Base-by-base conservation (phyloP, 176 grass and related monocot genomes). In the Carex pumila region DNA sequence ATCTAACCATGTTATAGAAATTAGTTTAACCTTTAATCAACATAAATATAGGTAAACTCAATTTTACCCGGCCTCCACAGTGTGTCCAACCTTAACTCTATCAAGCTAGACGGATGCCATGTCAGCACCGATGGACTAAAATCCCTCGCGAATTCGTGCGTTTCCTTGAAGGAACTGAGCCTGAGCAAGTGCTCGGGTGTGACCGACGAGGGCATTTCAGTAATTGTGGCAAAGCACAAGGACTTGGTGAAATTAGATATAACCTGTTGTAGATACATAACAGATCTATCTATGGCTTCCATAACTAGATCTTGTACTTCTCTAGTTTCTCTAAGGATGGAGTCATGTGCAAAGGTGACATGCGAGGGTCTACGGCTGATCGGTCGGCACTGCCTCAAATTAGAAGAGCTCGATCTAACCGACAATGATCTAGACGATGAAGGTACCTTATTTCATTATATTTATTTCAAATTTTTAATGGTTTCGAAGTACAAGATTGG, bases 361-460 rank as follows among this genome's bases (percentile, higher is more conserved):
- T 89, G 82, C 59, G 62, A 86, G 45, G 87, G 91, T n/a, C 86
- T 98, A 45, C 57, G 83, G 37, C 65, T 98, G 56, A 95, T 98
- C 22, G 93, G 92, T 62, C 87, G 66, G 55, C 83, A 25, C 1
- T 95, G 91, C 86, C 63, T 3, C 57, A 84, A 84, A 17, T 65
- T 98, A 83, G 89, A 95, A 83, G 91, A 95, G 56, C 52, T 95
- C 65, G 91, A 98, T 58, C 85, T 98, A 67, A 95, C 93, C 1
- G 95, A 95, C 70, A 98, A 69, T 81, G 89, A 95, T 83, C 90
- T 98, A 67, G 92, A 98, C 18, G 88, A 98, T 79, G 84, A 94
- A 94, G 95, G 92, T 97, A 49, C 67, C 50, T 91, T 61, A 72
- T 21, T 61, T 61, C 29, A 86, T 14, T 45, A 72, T 47, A 72